Percentiles rank a stretch among this genome's conserved stretches.
Evolutionary conservation across 2,329 filamentous ascomycete species (phyloP).

Genomic region (Colletotrichum echinochloae): DNA sequence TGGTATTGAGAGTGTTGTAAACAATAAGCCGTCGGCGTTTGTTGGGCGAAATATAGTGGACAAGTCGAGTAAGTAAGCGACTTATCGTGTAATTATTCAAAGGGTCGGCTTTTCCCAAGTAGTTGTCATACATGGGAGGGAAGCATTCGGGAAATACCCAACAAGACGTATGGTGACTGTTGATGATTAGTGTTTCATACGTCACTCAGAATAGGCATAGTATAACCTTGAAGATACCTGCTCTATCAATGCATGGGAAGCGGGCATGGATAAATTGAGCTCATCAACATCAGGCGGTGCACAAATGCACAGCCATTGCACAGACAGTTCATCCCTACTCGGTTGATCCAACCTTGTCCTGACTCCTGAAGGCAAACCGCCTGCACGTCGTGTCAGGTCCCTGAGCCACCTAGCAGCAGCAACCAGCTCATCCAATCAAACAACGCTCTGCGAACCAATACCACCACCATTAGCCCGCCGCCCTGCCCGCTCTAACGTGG

Average conservation of each 20-base stretch:
- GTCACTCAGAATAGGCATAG: neutral
- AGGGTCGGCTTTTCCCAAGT: neutral
- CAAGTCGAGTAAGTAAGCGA: neutral
- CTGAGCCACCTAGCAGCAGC: neutral
- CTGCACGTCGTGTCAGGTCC: neutral
- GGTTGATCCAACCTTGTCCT: neutral
- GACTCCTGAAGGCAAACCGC: neutral
- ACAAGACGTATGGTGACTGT: neutral
- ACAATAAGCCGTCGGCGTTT: no score
- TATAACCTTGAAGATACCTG: neutral
- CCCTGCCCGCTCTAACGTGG: neutral
- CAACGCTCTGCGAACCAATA: neutral
- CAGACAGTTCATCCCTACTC: neutral
- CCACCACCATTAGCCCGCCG: neutral
- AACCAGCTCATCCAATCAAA: neutral
- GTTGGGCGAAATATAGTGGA: no score
- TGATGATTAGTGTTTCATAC: neutral
- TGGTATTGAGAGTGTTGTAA: no score
- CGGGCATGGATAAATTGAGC: neutral
- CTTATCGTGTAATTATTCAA: neutral
- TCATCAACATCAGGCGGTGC: neutral
- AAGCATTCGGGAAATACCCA: neutral
- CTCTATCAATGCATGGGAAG: neutral
- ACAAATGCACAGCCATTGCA: neutral
- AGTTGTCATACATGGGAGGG: neutral